Conservation (phyloP, 192 early-diverging fungal species). For the Mortierella alpina region DNA sequence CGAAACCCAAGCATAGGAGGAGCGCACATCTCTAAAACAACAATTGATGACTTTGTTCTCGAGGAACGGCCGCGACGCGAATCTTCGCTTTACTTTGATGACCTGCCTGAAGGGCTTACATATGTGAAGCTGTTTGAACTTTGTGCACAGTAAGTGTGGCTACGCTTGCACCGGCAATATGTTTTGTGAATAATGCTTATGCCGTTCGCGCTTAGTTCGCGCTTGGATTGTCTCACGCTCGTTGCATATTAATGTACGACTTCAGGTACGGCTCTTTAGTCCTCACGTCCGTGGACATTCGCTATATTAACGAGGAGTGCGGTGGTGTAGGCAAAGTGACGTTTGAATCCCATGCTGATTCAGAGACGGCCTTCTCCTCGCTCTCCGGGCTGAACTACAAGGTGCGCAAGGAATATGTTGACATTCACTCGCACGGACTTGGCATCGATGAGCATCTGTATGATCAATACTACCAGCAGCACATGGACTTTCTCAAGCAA, state of each 20-base stretch:
- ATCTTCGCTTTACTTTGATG: slow-evolving; percentile 20
- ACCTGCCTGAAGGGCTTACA: slow-evolving; percentile 21
- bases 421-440: slow-evolving; percentile 14
- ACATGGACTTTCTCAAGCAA: slow-evolving; percentile 19
- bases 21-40: slow-evolving; percentile 24
- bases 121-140: slow-evolving; percentile 42
- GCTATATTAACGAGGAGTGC: slow-evolving; percentile 42
- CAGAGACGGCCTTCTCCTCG: slow-evolving; percentile 7
- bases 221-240: neutral
- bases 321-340: slow-evolving; percentile 30
- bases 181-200: neutral
- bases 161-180: too few species aligned
- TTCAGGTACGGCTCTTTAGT: slow-evolving; percentile 33
- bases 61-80: slow-evolving; percentile 28
- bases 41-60: slow-evolving; percentile 32
- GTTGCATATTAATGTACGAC: neutral
- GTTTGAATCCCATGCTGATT: slow-evolving; percentile 25
- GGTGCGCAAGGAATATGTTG: slow-evolving; percentile 24
- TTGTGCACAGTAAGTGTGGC: slow-evolving; percentile 30
- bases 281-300: slow-evolving; percentile 39
- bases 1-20: neutral
- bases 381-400: slow-evolving; percentile 13
- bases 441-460: slow-evolving; percentile 36
- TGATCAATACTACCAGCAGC: slow-evolving; percentile 32
- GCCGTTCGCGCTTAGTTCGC: neutral